phyloP scores from a whole-genome alignment of 23 red algal genomes.

The Agarophyton chilense region DNA sequence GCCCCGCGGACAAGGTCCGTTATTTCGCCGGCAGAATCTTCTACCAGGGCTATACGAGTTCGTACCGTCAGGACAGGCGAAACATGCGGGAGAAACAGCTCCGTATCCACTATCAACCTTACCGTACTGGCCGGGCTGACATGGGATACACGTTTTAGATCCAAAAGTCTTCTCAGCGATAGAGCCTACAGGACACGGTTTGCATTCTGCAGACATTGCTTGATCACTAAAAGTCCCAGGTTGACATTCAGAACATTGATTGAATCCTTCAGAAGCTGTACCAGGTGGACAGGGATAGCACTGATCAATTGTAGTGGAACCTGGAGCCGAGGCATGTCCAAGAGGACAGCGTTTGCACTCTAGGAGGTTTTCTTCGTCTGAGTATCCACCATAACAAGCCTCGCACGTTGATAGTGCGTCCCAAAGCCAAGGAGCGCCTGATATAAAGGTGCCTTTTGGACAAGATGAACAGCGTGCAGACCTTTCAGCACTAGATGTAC shows the following conservation, averaged over 20 bases:
- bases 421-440: background rate
- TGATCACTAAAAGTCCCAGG: background rate
- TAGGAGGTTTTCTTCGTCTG: slow-evolving; percentile 10
- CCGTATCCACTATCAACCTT: background rate
- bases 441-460: background rate
- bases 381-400: background rate
- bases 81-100: background rate
- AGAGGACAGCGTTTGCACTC: slow-evolving; percentile 1
- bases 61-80: background rate
- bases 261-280: background rate
- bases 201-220: background rate
- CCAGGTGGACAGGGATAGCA: background rate
- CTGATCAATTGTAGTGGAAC: slow-evolving; percentile 7
- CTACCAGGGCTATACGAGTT: background rate
- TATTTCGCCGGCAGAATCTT: background rate
- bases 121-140: background rate
- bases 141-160: background rate
- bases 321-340: background rate
- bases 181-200: background rate
- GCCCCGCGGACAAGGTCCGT: background rate
- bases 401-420: background rate
- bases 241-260: background rate
- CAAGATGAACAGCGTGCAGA: background rate
- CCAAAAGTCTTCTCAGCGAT: background rate
- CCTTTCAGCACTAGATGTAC: background rate